These are phyloP conservation scores for Reticulascus tulasneorum DNA, from an alignment of 2,329 filamentous ascomycete species.

Conservation along the genomic window DNA sequence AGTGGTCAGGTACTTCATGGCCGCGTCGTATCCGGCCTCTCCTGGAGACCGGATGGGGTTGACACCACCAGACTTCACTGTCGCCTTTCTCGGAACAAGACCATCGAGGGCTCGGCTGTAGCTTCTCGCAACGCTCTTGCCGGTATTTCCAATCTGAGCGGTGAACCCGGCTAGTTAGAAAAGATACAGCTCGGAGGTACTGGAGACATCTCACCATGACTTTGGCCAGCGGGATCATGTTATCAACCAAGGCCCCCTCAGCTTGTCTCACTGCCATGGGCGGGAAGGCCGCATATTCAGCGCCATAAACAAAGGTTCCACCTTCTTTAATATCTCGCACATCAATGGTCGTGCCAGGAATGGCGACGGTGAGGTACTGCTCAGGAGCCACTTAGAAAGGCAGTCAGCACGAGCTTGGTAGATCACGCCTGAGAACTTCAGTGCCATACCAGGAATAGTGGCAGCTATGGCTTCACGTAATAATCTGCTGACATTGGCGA, in stretches of 20 bases:
- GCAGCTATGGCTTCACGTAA: no score
- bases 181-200: no score
- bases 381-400: conserved; percentile 1
- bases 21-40: neutral
- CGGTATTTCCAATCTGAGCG: conserved; percentile 1
- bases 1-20: neutral
- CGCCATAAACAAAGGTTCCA: neutral
- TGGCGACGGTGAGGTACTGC: conserved; percentile 2
- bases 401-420: no score
- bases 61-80: neutral
- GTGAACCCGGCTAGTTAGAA: no score
- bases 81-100: conserved; percentile 4
- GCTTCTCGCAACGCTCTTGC: conserved; percentile 6
- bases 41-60: neutral
- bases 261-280: neutral
- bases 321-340: neutral
- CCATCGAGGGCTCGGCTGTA: conserved; percentile 1
- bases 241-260: conserved; percentile 4
- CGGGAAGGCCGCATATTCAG: neutral
- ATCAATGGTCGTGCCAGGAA: conserved; percentile 4
- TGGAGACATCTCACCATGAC: conserved; percentile 1
- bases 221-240: conserved; percentile 3
- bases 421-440: no score
- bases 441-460: no score
- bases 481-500: no score